phyloP scores from a whole-genome alignment of 192 early-diverging fungal species.

The Chytriomyces sp. region DNA sequence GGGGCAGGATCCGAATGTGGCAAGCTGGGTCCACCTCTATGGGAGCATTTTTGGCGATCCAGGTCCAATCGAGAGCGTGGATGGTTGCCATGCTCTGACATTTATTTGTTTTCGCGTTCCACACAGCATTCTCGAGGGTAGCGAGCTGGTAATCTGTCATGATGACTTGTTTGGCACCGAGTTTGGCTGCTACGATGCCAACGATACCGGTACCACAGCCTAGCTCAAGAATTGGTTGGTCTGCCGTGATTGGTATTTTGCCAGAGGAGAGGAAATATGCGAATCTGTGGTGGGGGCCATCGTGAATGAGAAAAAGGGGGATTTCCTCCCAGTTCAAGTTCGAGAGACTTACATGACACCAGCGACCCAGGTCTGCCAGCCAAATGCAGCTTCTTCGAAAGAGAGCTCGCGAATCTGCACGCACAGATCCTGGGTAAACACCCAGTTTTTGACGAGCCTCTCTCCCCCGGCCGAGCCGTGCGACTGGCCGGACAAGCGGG shows the following conservation, averaged over 20 bases:
- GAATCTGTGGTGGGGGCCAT: background rate
- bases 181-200: conserved; percentile 6
- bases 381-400: conserved; percentile 15
- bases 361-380: conserved; percentile 18
- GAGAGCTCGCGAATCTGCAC: background rate
- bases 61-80: conserved; percentile 19
- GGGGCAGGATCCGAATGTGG: background rate
- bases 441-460: background rate
- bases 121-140: background rate
- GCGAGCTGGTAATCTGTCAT: conserved; percentile 24
- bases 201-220: conserved; percentile 26
- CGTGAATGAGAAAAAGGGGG: background rate
- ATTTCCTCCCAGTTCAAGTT: background rate
- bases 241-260: background rate
- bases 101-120: conserved; percentile 2
- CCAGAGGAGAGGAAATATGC: conserved; percentile 1
- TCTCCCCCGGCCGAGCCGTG: background rate
- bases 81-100: background rate
- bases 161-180: conserved; percentile 9
- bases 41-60: conserved; percentile 1
- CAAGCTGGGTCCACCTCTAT: no score
- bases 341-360: conserved; percentile 7
- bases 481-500: background rate
- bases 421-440: background rate
- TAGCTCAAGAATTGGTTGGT: background rate